Evolutionary conservation across 2,329 filamentous ascomycete genomes (phyloP).

Genomic region (Fusarium sp.): DNA sequence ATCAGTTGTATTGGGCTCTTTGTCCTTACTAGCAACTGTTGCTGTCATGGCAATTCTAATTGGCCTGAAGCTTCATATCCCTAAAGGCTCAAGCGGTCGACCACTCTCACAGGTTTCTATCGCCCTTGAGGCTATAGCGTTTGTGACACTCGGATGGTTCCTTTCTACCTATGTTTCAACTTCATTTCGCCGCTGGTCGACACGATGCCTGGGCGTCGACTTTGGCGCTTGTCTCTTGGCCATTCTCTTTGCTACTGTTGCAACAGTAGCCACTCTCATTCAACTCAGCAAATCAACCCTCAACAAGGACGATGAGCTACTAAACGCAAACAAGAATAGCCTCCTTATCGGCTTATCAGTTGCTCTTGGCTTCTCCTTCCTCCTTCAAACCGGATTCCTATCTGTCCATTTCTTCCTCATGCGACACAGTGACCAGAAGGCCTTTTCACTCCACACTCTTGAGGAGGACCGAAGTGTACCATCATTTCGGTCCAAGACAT

Average conservation of each 20-base stretch:
- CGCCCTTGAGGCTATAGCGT: constrained; percentile 49
- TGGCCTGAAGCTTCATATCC: constrained; percentile 40
- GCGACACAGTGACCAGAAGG: constrained; percentile 47
- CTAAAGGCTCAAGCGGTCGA: constrained; percentile 44
- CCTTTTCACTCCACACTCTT: constrained; percentile 43
- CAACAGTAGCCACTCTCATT: constrained; percentile 63
- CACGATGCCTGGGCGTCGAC: constrained; percentile 45
- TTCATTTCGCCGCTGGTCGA: constrained; percentile 46
- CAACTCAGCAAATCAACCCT: constrained; percentile 52
- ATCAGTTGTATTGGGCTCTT: constrained; percentile 40
- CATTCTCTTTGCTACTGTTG: constrained; percentile 62
- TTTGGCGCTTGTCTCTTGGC: constrained; percentile 55
- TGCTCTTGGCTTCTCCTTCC: constrained; percentile 62
- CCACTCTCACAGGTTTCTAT: constrained; percentile 49
- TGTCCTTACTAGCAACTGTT: constrained; percentile 44
- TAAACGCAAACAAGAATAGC: constrained; percentile 40
- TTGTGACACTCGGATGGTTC: constrained; percentile 48
- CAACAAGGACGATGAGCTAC: constrained; percentile 26
- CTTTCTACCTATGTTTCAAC: constrained; percentile 54
- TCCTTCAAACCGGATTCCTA: constrained; percentile 65
- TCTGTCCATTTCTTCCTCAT: constrained; percentile 60
- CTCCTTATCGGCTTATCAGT: constrained; percentile 63
- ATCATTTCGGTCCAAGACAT: constrained; percentile 46
- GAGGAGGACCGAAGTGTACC: constrained; percentile 45
- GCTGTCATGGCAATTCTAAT: constrained; percentile 41